Base-by-base conservation (phyloP, 176 grass and related monocot genomes). In the Tillandsia leiboldiana region DNA sequence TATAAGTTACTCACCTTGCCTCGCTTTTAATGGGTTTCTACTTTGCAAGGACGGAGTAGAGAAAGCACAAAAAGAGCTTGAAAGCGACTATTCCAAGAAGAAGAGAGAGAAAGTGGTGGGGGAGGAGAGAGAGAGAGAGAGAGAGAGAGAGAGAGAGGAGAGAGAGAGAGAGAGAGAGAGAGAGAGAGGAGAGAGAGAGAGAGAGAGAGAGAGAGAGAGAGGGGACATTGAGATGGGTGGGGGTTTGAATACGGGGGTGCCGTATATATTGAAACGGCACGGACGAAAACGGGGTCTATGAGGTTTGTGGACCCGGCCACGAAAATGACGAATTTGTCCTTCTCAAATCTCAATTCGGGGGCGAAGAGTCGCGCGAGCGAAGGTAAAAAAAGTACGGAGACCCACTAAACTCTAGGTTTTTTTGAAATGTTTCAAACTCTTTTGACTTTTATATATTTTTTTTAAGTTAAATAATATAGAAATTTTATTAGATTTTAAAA, bases 161-260 rank as follows among this genome's bases (percentile, higher is more conserved):
- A 17, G 47, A 47, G 75, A 11, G 17, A n/a, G n/a, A n/a, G n/a
- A 54, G 52, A 54, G 52, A 54, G 52, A 54, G 53, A 15, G 11
- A n/a, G 56, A 61, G 11, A 61, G 56, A n/a, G 12, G 51, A 59
- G n/a, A 6, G 26, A 11, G 53, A 8, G 64, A 74, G 63, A 49
- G 68, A 70, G 33, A 50, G 66, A 6, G 33, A 18, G 4, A 11
- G 13, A 1, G 75, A 64, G 11, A 17, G 47, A 47, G 75, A 11
- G 17, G 57, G 73, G 3, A 10, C 11, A 11, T 15, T 12, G 20
- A 18, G 54, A 26, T 8, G 27, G 69, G 75, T 67, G 84, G 78
- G 61, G 75, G 66, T 42, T 42, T 42, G 33, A 42, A 42, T 42
- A 42, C 33, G 33, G 33, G 33, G 33, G 33, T 42, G 33, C 33